Base-by-base conservation (phyloP, 2,329 filamentous ascomycete genomes). In the Myriosclerotinia duriaeana region DNA sequence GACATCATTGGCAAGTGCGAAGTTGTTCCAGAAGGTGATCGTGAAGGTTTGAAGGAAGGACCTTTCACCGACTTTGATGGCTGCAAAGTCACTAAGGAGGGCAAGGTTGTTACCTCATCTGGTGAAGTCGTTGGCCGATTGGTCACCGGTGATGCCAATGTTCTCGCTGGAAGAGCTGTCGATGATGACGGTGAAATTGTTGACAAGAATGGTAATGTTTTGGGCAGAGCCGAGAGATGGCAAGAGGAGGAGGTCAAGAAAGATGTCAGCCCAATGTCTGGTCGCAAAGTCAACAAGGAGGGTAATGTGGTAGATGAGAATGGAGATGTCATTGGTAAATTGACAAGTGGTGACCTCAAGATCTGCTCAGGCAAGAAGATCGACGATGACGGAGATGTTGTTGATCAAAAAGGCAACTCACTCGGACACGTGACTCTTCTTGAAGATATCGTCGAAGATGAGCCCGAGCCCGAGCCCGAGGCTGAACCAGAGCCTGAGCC, bases 101-200 rank as follows among this genome's bases (percentile, higher is more conserved):
- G 89, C 63, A 89, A 86, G 68, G 81, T 91, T 52, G 83, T 89
- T 53, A 89, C 89, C 11, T 80, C 83, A 0, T 81, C 85, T 60
- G 91, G 89, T 46, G 87, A 90, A 69, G 82, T 90, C 34, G 90
- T 95, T 58, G 92, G 92, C 30, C 82, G 88, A 53, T 83, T 94
- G 50, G 81, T 84, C 4, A 85, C 87, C 56, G 92, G 91, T 3
- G 89, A 96, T 65, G 77, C 84, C 46, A 92, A 92, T 82, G 80
- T 82, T 62, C 83, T 96, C 0, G 85, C 88, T 48, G 92, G 92
- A 20, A 89, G 91, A 56, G 74, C 82, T 11, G 91, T 95, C 22
- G 92, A 95, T 66, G 88, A 92, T 69, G 91, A 96, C 70, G 92
- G 92, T 48, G 91, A 95, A 66, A 87, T 96, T 42, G 82, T 90